phyloP scores from a whole-genome alignment of 2,329 filamentous ascomycete species.

The Sclerotiophoma versabilis region DNA sequence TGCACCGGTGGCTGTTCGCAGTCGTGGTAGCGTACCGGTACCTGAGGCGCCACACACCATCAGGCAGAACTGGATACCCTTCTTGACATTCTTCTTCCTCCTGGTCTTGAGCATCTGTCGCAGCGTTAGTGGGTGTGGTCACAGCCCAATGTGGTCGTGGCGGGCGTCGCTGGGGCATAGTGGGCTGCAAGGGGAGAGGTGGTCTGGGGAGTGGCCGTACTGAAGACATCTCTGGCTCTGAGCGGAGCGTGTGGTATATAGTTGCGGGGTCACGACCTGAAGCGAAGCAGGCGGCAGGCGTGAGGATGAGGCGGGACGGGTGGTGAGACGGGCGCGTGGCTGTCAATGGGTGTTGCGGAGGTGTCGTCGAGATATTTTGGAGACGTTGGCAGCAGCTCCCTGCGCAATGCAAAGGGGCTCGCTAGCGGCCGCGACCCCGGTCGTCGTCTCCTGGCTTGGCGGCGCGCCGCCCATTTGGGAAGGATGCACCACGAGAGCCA shows the following conservation, averaged over 20 bases:
- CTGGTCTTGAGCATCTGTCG: constrained; percentile 75
- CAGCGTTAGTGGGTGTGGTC: constrained; percentile 36
- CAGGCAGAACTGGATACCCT: constrained; percentile 99
- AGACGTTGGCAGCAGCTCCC: constrained; percentile 49
- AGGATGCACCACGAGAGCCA: constrained; percentile 17
- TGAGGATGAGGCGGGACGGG: constrained; percentile 30
- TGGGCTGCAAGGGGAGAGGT: constrained; percentile 31
- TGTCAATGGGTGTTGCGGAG: constrained; percentile 38
- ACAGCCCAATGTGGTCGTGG: constrained; percentile 23
- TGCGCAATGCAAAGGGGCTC: constrained; percentile 50
- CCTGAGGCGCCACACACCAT: constrained; percentile 99
- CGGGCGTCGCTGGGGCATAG: constrained; percentile 25
- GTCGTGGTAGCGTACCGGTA: constrained; percentile 72
- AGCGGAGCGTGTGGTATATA: constrained; percentile 29
- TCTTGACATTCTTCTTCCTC: constrained; percentile 99
- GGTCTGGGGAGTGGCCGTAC: constrained; percentile 41
- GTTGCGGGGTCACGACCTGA: constrained; percentile 28
- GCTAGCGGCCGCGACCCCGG: constrained; percentile 43
- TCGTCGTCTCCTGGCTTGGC: constrained; percentile 42
- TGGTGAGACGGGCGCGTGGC: constrained; percentile 23
- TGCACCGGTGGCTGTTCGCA: background rate
- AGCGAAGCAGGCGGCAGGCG: constrained; percentile 28
- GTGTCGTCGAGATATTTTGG: constrained; percentile 50
- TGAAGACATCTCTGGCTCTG: constrained; percentile 46
- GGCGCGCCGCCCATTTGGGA: constrained; percentile 29